Evolutionary conservation across 1,284 basidiomycete species (phyloP).

Genomic region (Neonothopanus nambi): DNA sequence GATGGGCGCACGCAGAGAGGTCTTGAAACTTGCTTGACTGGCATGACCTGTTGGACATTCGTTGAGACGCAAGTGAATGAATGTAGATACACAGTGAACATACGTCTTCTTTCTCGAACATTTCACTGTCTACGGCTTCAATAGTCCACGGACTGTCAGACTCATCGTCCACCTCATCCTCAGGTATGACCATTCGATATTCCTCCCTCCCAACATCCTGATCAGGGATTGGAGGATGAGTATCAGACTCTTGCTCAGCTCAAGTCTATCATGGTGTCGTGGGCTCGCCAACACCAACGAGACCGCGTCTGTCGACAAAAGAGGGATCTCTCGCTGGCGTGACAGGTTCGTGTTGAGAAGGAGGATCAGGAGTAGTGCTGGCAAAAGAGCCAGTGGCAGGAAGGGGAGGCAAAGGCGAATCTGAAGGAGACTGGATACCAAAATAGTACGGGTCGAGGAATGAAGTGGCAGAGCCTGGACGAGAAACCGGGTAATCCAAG

Average conservation of each 20-base stretch:
- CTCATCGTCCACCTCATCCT: slow-evolving; percentile 41
- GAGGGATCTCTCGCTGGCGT: slow-evolving; percentile 82
- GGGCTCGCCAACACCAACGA: slow-evolving; percentile 96
- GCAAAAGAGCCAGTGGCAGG: slow-evolving; percentile 35
- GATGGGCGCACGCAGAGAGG: slow-evolving; percentile 60
- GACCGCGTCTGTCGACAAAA: slow-evolving; percentile 81
- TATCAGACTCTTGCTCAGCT: slow-evolving; percentile 39
- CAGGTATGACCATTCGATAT: slow-evolving; percentile 28
- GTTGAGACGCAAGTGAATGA: slow-evolving; percentile 13
- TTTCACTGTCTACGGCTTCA: slow-evolving; percentile 78
- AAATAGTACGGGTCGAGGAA: slow-evolving; percentile 86
- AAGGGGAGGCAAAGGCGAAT: slow-evolving; percentile 58
- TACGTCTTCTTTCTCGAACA: slow-evolving; percentile 68
- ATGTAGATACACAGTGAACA: slow-evolving; percentile 26
- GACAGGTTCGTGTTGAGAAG: slow-evolving; percentile 47
- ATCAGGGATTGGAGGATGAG: slow-evolving; percentile 22
- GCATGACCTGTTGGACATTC: slow-evolving; percentile 38
- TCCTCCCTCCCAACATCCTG: slow-evolving; percentile 39
- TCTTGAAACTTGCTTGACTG: slow-evolving; percentile 37
- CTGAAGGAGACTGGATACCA: slow-evolving; percentile 61
- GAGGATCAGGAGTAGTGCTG: slow-evolving; percentile 42
- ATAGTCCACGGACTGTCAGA: slow-evolving; percentile 84
- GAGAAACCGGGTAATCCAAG: slow-evolving; percentile 41
- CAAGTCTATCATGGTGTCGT: slow-evolving; percentile 91
- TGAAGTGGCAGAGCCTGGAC: slow-evolving; percentile 64